Evolutionary conservation across 805 yeast genomes (phyloP), one percentile per base, ranked within the genome.

Genomic region (Ascoidea asiatica): DNA sequence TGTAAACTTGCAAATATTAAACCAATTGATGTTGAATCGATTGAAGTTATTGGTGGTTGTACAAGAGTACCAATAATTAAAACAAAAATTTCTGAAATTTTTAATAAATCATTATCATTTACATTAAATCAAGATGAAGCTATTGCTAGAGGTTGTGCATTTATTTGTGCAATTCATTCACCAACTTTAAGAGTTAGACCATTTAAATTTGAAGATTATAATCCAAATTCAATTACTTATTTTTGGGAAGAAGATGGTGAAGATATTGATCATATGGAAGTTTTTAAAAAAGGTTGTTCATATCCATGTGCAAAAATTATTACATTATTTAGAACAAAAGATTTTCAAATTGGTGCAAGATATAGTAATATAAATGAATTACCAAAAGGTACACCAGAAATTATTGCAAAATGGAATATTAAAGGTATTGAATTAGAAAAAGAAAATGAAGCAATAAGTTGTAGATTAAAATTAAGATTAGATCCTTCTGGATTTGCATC

Each of bases 121-220:
- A 94, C 97, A 56, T 78, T 94, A 69, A 92, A 92, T 77, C 97
- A 89, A 72, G 99, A 92, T 63, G 99, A 92, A 75, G 96, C 98
- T 51, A 83, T 90, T 63, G 97, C 98, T 46, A 86, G 90, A 67
- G 99, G 99, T 73, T 95, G 95, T 58, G 96, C 98, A 42, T 92
- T 92, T 69, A 84, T 92, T 60, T 92, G 98, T 67, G 99, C 98
- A 55, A 85, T 88, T 71, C 97, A 89, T 75, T 90, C 97, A 35
- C 98, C 98, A 67, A 89, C 97, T 53, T 79, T 92, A 58, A 85
- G 98, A 72, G 98, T 92, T 44, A 84, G 97, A 70, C 96, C 96
- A 54, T 92, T 92, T 82, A 90, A 90, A 70, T 92, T 89, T 63
- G 96, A 90, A 72, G 99, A 92, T 65, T 69, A 79, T 64, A 90